Base-by-base conservation (phyloP, 495 filamentous ascomycete genomes). In the Penicillium samsonianum region DNA sequence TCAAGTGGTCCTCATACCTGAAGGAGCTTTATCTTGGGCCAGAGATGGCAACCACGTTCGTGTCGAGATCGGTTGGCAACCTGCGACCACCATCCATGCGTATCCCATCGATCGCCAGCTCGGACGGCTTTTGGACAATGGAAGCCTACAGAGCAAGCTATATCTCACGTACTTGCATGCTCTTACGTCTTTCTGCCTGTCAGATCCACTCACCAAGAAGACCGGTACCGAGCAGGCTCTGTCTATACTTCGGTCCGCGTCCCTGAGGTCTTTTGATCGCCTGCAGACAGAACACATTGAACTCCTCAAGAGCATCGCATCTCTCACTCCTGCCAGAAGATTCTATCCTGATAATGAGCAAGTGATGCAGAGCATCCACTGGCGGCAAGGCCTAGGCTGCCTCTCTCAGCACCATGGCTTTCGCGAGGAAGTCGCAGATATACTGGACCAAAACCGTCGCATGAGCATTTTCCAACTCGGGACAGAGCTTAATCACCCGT, bases 141-240 rank as follows among this genome's bases (percentile, higher is more conserved):
- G 80, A 1, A 81, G 74, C 22, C 49, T 87, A 2, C 72, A 79
- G 16, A 83, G 80, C 70, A 82, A 77, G 59, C 65, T 89, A 0
- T 76, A 74, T 49, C 60, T 83, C 10, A 76, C 71, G 37, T 83
- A 82, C 50, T 72, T 89, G 2, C 84, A 90, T 59, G 85, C 84
- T 0, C n/a, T 85, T 0, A 90, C 86, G 0, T 81, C 84, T 2
- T 79, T 74, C 49, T 81, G 75, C 43, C 57, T 88, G 1, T 77
- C 81, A 0, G 88, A 91, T 59, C 71, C 75, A 0, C 64, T 90
- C 1, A 86, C 83, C 0, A 54, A 61, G 0, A 74, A 68, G 25
- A 89, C 84, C 3, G 88, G 88, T 0, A 88, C 84, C 0, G 87
- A 90, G 55, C 73, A 87, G 60, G 67, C 73, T 3, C 62, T 90